These are phyloP conservation scores for Amaranthus cruentus DNA, from an alignment of 148 eudicot species.

Conservation along the genomic window DNA sequence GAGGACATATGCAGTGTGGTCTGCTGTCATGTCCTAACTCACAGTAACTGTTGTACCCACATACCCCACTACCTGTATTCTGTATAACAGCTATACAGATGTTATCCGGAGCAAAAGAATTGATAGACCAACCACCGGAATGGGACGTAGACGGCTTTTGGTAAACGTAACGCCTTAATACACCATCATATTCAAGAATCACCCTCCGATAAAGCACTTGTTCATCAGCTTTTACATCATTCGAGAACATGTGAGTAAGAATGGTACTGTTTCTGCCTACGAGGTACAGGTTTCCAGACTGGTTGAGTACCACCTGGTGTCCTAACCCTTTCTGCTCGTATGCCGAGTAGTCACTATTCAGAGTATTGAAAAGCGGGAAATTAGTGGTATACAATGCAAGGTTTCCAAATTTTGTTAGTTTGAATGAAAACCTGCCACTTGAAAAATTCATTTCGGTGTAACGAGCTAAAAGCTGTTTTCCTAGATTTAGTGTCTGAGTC, in stretches of 20 bases:
- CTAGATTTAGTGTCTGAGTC: slow-evolving; percentile 7
- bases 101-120: slow-evolving; percentile 16
- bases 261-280: slow-evolving; percentile 13
- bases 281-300: slow-evolving; percentile 24
- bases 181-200: slow-evolving; percentile 35
- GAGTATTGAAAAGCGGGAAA: slow-evolving; percentile 14
- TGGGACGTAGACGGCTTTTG: not conserved
- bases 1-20: slow-evolving; percentile 31
- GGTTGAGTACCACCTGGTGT: slow-evolving; percentile 18
- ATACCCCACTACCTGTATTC: slow-evolving; percentile 23
- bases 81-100: slow-evolving; percentile 20
- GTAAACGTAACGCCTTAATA: slow-evolving; percentile 29
- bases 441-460: slow-evolving; percentile 18
- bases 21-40: slow-evolving; percentile 6
- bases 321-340: slow-evolving; percentile 6
- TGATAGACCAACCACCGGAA: slow-evolving; percentile 20
- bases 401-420: slow-evolving; percentile 17
- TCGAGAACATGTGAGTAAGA: not conserved
- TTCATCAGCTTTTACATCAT: not conserved
- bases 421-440: slow-evolving; percentile 17
- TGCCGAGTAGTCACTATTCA: slow-evolving; percentile 1
- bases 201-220: slow-evolving; percentile 26
- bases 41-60: slow-evolving; percentile 34
- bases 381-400: slow-evolving; percentile 17
- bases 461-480: slow-evolving; percentile 17